Conservation (phyloP, 2,329 filamentous ascomycete species). For the Penicillium fuscoglaucum region DNA sequence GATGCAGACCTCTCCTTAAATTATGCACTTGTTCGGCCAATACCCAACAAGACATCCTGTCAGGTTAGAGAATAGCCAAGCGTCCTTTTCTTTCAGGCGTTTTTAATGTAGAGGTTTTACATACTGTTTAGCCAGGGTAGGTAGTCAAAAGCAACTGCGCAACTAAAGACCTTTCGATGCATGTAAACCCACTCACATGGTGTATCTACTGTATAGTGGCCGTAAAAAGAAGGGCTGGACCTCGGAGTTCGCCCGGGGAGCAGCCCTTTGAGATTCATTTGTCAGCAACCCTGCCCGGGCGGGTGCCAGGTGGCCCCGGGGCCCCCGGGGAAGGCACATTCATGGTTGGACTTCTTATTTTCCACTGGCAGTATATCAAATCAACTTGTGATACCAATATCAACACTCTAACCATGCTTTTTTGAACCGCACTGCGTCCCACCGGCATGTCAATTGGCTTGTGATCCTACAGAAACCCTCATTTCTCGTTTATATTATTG, state of each 20-base stretch:
- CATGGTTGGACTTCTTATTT: neutral
- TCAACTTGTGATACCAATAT: neutral
- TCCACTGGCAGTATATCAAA: neutral
- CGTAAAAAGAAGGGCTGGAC: neutral
- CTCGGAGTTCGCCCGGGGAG: neutral
- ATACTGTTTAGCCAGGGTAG: conserved; percentile 26
- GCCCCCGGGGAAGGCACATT: neutral
- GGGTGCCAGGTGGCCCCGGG: neutral
- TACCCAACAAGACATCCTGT: conserved; percentile 29
- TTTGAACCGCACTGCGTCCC: neutral
- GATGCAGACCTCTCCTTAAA: conserved; percentile 55
- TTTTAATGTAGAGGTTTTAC: conserved; percentile 39
- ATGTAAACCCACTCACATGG: neutral
- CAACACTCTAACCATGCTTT: neutral
- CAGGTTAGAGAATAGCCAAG: conserved; percentile 42
- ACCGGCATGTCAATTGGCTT: neutral
- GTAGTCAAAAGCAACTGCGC: conserved; percentile 20
- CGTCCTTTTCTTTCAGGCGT: conserved; percentile 37
- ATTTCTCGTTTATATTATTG: neutral
- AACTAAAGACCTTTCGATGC: conserved; percentile 8
- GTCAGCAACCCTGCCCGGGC: conserved; percentile 11
- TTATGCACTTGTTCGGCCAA: neutral
- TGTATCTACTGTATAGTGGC: too few relatives aligned
- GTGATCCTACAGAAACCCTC: neutral
- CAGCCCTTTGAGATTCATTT: conserved; percentile 13